Base-by-base conservation (phyloP, 306 rosid species). In the Inga oerstediana region DNA sequence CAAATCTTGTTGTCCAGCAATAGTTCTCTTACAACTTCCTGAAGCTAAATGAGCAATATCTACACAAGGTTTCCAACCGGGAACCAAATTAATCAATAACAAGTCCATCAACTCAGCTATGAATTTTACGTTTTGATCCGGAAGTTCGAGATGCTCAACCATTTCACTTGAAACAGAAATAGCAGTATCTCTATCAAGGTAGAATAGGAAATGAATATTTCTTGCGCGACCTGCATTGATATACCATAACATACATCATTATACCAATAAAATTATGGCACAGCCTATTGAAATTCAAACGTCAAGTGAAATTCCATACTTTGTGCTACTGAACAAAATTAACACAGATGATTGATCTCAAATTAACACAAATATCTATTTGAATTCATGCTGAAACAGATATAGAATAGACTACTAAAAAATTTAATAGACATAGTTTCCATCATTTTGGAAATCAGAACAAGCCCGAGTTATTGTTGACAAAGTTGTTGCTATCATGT, bases 101-200 rank as follows among this genome's bases (percentile, higher is more conserved):
- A 87, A 20, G 74, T 87, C 89, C 54, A 89, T 85, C 48, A 84
- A 77, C 80, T 87, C 90, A 0, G 89, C 88, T 61, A 87, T 89
- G 44, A 87, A 84, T 37, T 66, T 69, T 30, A 89, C 84, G 80
- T 85, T 83, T 16, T 88, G 88, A 66, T 82, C 79, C 7, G 69
- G 52, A 82, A 85, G 87, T 80, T 88, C 83, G 27, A 80, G 85
- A 74, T 88, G 91, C 79, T 88, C 88, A 59, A 88, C 84, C 88
- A 88, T 88, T 80, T 88, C 91, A 64, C 80, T 85, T 66, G 88
- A 88, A 77, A 88, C 85, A 13, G 86, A 87, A 73, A 79, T 78
- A 56, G 90, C 88, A 19, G 88, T 87, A 58, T 87, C 90, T 64
- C 83, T 84, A 22, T 75, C 81, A 35, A 85, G 84, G 74, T 80